Conservation (phyloP, 768 basidiomycete species). For the Suillus ampliporus region DNA sequence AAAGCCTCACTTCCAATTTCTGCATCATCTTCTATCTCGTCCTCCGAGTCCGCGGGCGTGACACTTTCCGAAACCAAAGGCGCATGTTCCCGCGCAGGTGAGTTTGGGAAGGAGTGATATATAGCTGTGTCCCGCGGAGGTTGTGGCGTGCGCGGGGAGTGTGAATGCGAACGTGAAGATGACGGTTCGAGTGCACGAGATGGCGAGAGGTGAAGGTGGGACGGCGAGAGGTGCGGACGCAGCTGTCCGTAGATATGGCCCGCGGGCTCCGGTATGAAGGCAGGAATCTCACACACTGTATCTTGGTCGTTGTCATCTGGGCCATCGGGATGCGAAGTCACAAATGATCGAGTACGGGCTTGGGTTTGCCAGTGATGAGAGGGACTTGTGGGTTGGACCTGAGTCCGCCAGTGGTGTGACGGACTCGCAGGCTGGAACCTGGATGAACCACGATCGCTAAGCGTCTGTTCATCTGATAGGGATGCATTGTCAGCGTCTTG, state of each 20-base stretch:
- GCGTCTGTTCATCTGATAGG: conserved; percentile 19
- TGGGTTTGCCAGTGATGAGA: not conserved
- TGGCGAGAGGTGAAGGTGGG: not conserved
- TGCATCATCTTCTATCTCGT: conserved; percentile 26
- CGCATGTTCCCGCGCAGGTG: conserved; percentile 31
- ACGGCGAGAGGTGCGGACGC: not conserved
- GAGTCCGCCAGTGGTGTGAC: too few species aligned
- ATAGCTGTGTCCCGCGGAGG: conserved; percentile 41
- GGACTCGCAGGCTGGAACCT: not conserved
- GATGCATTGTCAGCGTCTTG: not conserved
- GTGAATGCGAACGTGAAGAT: not conserved
- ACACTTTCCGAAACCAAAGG: not conserved
- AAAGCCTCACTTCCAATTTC: conserved; percentile 16
- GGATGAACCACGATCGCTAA: not conserved
- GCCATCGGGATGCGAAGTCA: not conserved
- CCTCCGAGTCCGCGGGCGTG: conserved; percentile 13
- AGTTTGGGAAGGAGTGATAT: conserved; percentile 73
- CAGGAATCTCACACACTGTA: not conserved
- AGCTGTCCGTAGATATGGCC: not conserved
- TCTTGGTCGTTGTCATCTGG: not conserved
- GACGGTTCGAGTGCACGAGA: not conserved
- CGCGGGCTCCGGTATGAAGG: not conserved
- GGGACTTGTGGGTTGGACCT: not conserved
- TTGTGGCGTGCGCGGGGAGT: not conserved
- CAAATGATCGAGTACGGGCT: not conserved